phyloP scores from a whole-genome alignment of 2,329 filamentous ascomycete genomes.

The Colletotrichum sp. region DNA sequence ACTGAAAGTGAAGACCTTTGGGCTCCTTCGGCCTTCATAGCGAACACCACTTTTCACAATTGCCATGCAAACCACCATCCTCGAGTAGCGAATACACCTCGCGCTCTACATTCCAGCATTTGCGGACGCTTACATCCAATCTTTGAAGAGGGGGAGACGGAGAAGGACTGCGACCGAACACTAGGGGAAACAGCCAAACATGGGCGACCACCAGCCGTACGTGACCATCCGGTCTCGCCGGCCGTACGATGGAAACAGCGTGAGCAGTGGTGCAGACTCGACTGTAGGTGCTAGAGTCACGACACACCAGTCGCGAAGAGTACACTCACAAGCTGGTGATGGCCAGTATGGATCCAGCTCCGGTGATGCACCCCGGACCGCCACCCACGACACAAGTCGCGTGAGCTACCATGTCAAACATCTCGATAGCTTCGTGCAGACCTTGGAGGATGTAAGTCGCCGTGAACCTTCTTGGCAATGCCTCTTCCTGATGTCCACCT shows the following conservation, averaged over 20 bases:
- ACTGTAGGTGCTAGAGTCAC: conserved; percentile 44
- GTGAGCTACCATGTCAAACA: conserved; percentile 65
- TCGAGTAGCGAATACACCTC: background rate
- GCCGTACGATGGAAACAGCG: conserved; percentile 49
- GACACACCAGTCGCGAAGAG: conserved; percentile 7
- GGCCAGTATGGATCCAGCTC: conserved; percentile 49
- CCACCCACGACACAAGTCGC: conserved; percentile 63
- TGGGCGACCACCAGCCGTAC: conserved; percentile 46
- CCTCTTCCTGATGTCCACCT: background rate
- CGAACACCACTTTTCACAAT: background rate
- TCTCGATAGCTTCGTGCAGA: conserved; percentile 58
- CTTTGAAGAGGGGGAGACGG: background rate
- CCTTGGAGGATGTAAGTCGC: conserved; percentile 56
- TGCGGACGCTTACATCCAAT: background rate
- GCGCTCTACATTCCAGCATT: background rate
- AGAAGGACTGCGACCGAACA: background rate
- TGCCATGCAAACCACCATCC: background rate
- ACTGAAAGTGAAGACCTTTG: background rate
- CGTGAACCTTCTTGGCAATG: background rate
- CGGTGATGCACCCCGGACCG: conserved; percentile 42
- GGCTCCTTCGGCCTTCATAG: conserved; percentile 9
- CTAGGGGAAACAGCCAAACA: background rate
- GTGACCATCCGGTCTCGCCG: conserved; percentile 58
- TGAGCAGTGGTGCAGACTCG: conserved; percentile 53
- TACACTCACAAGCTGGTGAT: conserved; percentile 17